Conservation (phyloP, 768 basidiomycete genomes). For the Crepidotus variabilis region DNA sequence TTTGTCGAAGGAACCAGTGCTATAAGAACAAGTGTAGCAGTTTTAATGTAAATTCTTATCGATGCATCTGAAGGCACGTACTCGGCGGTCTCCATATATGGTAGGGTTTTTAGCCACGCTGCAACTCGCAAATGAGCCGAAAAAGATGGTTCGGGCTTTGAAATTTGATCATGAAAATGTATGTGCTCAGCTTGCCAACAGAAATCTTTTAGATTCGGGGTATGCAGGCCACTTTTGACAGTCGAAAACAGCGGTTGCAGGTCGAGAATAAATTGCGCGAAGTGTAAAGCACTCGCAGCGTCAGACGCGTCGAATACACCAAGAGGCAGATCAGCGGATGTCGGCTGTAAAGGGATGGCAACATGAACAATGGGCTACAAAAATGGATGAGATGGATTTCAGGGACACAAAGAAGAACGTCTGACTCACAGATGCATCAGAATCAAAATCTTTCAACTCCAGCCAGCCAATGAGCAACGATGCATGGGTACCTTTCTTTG, state of each 20-base stretch:
- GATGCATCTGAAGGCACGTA: background rate
- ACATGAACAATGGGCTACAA: background rate
- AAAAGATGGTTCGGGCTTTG: background rate
- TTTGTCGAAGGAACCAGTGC: background rate
- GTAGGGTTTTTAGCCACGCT: background rate
- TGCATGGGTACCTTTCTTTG: background rate
- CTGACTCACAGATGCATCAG: background rate
- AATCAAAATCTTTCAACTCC: background rate
- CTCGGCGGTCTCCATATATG: background rate
- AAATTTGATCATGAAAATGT: background rate
- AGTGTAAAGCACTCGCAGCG: background rate
- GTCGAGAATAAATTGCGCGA: background rate
- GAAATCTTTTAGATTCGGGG: background rate
- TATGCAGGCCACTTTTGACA: background rate
- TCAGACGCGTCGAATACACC: background rate
- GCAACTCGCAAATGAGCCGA: background rate
- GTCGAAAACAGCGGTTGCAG: background rate
- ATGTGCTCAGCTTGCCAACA: background rate
- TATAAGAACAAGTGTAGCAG: background rate
- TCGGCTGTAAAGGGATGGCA: background rate
- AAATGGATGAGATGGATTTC: background rate
- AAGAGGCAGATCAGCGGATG: background rate
- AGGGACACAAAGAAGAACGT: background rate
- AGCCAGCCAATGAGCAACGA: background rate
- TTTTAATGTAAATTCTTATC: background rate